Conservation (phyloP, 345 rosid genomes). For the Aquilaria sinensis region DNA sequence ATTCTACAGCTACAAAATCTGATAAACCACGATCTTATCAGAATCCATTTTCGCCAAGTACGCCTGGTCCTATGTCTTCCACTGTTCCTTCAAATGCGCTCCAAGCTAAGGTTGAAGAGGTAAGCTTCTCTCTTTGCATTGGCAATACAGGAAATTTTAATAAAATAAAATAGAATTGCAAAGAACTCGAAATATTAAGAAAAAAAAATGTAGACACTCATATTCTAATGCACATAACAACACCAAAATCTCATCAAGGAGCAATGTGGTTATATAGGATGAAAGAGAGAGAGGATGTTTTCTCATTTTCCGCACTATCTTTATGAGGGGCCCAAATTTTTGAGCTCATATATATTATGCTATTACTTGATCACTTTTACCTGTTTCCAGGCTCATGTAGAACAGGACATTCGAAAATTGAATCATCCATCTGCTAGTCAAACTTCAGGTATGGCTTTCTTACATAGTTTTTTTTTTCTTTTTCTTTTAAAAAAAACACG, state of each 20-base stretch:
- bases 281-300: not conserved
- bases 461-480: too few species aligned
- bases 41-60: conserved; percentile 35
- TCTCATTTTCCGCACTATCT: too few species aligned
- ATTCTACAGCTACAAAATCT: conserved; percentile 37
- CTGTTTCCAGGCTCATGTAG: conserved; percentile 34
- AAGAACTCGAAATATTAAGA: too few species aligned
- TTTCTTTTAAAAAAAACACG: too few species aligned
- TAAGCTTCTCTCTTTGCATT: conserved; percentile 6
- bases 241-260: conserved; percentile 4
- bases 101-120: conserved; percentile 73
- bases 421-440: conserved; percentile 35
- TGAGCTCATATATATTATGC: too few species aligned
- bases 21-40: conserved; percentile 39
- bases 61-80: conserved; percentile 31
- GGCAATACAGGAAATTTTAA: too few species aligned
- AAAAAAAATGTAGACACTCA: not conserved
- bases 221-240: conserved; percentile 8
- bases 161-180: too few species aligned
- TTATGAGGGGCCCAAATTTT: too few species aligned
- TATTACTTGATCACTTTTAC: conserved; percentile 2
- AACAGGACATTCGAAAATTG: conserved; percentile 39
- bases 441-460: conserved; percentile 36
- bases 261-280: conserved; percentile 3
- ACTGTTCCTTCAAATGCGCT: conserved; percentile 33